These are phyloP conservation scores for Uncinocarpus reesii DNA, from an alignment of 2,329 filamentous ascomycete species.

Conservation along the genomic window DNA sequence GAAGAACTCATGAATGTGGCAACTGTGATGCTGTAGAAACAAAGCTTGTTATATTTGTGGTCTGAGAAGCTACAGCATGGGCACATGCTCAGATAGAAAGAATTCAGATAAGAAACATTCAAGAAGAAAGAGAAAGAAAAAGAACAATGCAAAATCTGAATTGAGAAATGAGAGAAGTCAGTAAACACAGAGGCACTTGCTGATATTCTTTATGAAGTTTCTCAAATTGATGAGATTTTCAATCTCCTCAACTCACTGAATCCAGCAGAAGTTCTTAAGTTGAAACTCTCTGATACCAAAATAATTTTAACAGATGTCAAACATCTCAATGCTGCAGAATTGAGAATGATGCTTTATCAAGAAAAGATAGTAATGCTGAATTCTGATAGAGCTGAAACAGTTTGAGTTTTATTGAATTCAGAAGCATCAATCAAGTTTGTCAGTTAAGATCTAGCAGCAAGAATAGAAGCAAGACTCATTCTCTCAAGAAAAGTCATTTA, in stretches of 20 bases:
- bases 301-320: not conserved
- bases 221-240: not conserved
- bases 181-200: not conserved
- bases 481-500: not conserved
- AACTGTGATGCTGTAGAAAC: not conserved
- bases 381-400: too few relatives aligned
- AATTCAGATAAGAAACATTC: too few relatives aligned
- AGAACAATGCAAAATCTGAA: not conserved
- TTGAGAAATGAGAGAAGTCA: not conserved
- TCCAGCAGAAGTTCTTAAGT: not conserved
- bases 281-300: not conserved
- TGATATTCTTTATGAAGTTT: not conserved
- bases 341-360: too few relatives aligned
- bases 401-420: not conserved
- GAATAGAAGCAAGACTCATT: too few relatives aligned
- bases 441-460: not conserved
- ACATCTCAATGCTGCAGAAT: not conserved
- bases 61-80: not conserved
- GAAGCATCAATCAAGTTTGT: not conserved
- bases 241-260: not conserved
- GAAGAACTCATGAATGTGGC: too few relatives aligned
- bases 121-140: conserved; percentile 1
- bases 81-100: not conserved
- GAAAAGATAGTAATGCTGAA: too few relatives aligned
- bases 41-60: not conserved